phyloP scores from a whole-genome alignment of 352 stramenopile genomes.

The Phytopythium cucurbitacearum region DNA sequence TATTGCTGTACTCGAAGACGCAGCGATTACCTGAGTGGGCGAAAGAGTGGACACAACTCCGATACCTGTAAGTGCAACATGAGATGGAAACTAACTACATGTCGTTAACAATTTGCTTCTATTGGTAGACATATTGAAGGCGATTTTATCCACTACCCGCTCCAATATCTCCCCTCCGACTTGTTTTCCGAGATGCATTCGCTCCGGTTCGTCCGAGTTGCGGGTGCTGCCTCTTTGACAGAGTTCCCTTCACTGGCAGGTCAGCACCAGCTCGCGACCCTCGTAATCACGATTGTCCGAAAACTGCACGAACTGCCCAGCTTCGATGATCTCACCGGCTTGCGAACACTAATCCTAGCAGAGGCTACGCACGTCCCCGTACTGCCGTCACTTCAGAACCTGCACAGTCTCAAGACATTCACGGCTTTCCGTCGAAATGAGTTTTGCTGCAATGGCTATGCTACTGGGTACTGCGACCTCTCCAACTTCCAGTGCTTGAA shows the following conservation, averaged over 20 bases:
- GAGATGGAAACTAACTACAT: background rate
- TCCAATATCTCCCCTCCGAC: slow-evolving; percentile 23
- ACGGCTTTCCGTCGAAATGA: slow-evolving; percentile 25
- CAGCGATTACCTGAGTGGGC: slow-evolving; percentile 17
- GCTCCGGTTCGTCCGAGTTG: slow-evolving; percentile 33
- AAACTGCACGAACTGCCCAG: slow-evolving; percentile 21
- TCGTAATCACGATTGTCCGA: slow-evolving; percentile 19
- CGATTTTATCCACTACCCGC: slow-evolving; percentile 22
- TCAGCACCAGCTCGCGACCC: slow-evolving; percentile 22
- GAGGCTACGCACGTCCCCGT: slow-evolving; percentile 19
- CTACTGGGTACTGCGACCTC: slow-evolving; percentile 19
- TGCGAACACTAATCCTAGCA: slow-evolving; percentile 19
- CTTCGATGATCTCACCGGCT: slow-evolving; percentile 17
- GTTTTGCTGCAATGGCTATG: slow-evolving; percentile 37
- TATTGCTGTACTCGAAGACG: slow-evolving; percentile 27
- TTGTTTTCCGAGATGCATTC: slow-evolving; percentile 32
- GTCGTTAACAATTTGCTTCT: background rate
- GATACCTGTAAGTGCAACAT: slow-evolving; percentile 21
- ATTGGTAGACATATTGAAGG: slow-evolving; percentile 25
- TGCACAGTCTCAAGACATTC: slow-evolving; percentile 23
- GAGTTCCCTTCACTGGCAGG: slow-evolving; percentile 30
- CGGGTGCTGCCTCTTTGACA: slow-evolving; percentile 16
- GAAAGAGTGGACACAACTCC: slow-evolving; percentile 22
- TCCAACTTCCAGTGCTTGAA: slow-evolving; percentile 24
- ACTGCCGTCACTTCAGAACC: slow-evolving; percentile 13